Percentiles rank a stretch among this genome's conserved stretches.
Conservation (phyloP, 2,329 filamentous ascomycete species). For the Trichoderma asperellum region DNA sequence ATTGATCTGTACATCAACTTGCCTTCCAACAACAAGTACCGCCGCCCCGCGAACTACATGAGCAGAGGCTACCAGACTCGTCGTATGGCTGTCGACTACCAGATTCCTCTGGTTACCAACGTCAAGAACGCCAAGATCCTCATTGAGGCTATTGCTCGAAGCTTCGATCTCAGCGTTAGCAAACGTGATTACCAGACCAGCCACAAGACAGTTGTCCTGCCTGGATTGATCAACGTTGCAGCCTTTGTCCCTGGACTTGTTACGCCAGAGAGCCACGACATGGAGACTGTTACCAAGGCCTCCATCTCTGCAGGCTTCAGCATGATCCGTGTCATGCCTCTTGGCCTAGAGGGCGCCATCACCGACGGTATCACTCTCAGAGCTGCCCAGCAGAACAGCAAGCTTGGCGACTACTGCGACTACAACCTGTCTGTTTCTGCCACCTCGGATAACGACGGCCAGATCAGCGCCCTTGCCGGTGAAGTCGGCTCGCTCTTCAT, state of each 20-base stretch:
- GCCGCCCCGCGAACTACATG: constrained; percentile 97
- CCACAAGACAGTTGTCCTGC: constrained; percentile 73
- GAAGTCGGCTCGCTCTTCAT: constrained; percentile 83
- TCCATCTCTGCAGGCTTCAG: constrained; percentile 76
- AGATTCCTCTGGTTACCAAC: constrained; percentile 95
- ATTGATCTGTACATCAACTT: constrained; percentile 99
- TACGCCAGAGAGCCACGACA: constrained; percentile 65
- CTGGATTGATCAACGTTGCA: constrained; percentile 78
- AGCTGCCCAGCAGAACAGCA: constrained; percentile 71
- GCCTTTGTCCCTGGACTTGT: constrained; percentile 77
- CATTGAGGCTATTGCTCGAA: constrained; percentile 88
- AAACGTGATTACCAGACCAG: constrained; percentile 92
- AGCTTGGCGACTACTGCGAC: constrained; percentile 70
- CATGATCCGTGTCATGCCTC: constrained; percentile 79
- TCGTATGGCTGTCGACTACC: constrained; percentile 96
- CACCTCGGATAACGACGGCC: constrained; percentile 51
- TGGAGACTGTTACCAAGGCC: constrained; percentile 71
- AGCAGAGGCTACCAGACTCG: constrained; percentile 95
- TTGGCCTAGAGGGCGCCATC: constrained; percentile 72
- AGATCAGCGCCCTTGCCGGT: constrained; percentile 71
- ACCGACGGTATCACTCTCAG: constrained; percentile 73
- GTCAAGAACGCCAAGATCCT: constrained; percentile 99
- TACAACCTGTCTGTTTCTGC: constrained; percentile 57
- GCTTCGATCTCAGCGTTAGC: constrained; percentile 82
- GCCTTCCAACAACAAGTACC: constrained; percentile 97